phyloP scores from a whole-genome alignment of 192 early-diverging fungal genomes.

The Coemansia sp. region DNA sequence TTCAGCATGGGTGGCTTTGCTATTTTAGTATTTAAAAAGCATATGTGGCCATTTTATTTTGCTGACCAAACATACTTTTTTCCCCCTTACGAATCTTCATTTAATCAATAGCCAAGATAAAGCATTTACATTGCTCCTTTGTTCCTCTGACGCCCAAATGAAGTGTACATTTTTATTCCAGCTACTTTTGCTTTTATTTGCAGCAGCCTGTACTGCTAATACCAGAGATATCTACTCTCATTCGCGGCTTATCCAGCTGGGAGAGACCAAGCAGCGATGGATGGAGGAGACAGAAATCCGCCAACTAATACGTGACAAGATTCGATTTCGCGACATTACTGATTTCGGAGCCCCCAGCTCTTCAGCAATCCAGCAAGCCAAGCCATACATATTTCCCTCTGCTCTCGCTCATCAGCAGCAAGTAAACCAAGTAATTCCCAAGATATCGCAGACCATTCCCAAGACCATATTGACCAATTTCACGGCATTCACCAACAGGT shows the following conservation, averaged over 20 bases:
- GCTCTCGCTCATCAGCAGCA: slow-evolving; percentile 50
- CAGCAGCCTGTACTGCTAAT: neutral
- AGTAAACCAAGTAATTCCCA: slow-evolving; percentile 56
- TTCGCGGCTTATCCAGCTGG: slow-evolving; percentile 8
- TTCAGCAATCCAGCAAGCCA: neutral
- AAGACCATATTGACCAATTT: slow-evolving; percentile 63
- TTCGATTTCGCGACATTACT: slow-evolving; percentile 23
- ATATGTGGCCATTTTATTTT: too few relatives aligned
- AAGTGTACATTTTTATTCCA: neutral
- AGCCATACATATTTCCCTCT: slow-evolving; percentile 22
- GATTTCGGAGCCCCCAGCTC: neutral
- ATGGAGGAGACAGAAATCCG: slow-evolving; percentile 7
- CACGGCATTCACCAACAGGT: slow-evolving; percentile 75
- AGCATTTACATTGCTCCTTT: too few relatives aligned
- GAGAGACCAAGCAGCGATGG: slow-evolving; percentile 8
- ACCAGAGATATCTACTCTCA: neutral
- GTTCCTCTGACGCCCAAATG: neutral
- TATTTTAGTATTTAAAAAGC: too few relatives aligned
- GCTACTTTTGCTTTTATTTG: neutral
- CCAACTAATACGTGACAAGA: neutral
- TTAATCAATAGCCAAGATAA: too few relatives aligned
- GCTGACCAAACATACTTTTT: too few relatives aligned
- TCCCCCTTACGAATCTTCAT: too few relatives aligned
- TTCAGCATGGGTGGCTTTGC: too few relatives aligned
- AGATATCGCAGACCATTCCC: slow-evolving; percentile 60